phyloP scores from a whole-genome alignment of 768 basidiomycete genomes.

The Pulveroboletus frians region DNA sequence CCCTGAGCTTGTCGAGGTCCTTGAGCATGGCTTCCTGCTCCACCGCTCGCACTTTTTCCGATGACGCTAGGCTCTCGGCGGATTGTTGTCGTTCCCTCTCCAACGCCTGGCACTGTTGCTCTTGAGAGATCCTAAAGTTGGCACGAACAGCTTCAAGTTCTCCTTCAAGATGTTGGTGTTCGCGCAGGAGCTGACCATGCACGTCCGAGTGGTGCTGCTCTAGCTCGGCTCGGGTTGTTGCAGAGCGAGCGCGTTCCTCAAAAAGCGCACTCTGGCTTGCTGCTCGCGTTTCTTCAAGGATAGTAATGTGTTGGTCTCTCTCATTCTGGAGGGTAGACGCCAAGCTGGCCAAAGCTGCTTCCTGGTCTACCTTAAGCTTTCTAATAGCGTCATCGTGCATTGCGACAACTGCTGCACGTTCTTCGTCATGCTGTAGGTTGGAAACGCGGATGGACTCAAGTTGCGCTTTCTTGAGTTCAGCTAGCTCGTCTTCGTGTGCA shows the following conservation, averaged over 20 bases:
- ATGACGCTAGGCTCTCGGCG: constrained; percentile 13
- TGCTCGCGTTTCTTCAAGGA: constrained; percentile 34
- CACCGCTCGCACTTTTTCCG: constrained; percentile 13
- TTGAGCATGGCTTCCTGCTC: constrained; percentile 34
- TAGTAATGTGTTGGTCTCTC: constrained; percentile 31
- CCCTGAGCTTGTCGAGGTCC: constrained; percentile 43
- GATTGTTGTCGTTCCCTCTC: constrained; percentile 28
- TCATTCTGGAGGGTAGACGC: constrained; percentile 37
- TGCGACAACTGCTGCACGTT: constrained; percentile 32
- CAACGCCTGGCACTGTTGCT: constrained; percentile 15
- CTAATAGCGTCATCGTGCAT: constrained; percentile 40
- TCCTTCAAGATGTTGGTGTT: constrained; percentile 34
- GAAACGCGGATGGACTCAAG: constrained; percentile 33
- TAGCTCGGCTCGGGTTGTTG: constrained; percentile 44
- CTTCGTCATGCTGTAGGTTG: constrained; percentile 31
- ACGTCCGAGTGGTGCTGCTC: constrained; percentile 46
- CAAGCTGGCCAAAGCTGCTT: constrained; percentile 40
- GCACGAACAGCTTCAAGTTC: constrained; percentile 60
- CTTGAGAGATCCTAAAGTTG: constrained; percentile 28
- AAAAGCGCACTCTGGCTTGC: constrained; percentile 33
- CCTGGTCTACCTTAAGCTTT: constrained; percentile 43
- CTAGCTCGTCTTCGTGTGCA: constrained; percentile 53
- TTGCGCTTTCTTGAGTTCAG: constrained; percentile 46
- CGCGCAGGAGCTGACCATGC: constrained; percentile 36
- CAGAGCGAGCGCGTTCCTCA: constrained; percentile 46